Conservation (phyloP, 495 filamentous ascomycete species). For the Penicillium soppii region DNA sequence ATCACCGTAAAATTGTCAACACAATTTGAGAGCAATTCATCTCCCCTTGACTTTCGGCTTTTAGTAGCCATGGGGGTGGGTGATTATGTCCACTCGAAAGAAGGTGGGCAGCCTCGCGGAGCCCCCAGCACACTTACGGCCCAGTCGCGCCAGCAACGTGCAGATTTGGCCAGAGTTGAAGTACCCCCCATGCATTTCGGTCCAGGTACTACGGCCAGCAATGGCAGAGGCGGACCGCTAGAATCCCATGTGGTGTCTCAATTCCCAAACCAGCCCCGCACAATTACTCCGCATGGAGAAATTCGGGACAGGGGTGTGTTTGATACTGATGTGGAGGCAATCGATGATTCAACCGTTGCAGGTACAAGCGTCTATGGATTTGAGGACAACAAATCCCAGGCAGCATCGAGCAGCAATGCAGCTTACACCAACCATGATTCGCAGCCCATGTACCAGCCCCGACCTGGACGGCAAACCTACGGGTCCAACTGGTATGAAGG, state of each 20-base stretch:
- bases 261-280: constrained; percentile 13
- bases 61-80: constrained; percentile 40
- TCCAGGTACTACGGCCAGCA: constrained; percentile 12
- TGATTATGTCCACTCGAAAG: constrained; percentile 45
- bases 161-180: constrained; percentile 38
- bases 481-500: constrained; percentile 39
- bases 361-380: constrained; percentile 39
- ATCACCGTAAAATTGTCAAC: constrained; percentile 5
- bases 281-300: constrained; percentile 18
- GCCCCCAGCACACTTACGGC: constrained; percentile 22
- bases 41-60: neutral
- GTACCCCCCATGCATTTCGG: constrained; percentile 28
- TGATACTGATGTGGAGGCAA: constrained; percentile 47
- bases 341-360: constrained; percentile 48
- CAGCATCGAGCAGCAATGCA: constrained; percentile 18
- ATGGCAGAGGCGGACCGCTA: constrained; percentile 13
- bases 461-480: constrained; percentile 22
- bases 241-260: constrained; percentile 20
- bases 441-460: constrained; percentile 28
- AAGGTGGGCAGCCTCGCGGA: constrained; percentile 32
- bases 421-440: constrained; percentile 18
- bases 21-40: neutral
- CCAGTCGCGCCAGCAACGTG: constrained; percentile 32
- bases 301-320: constrained; percentile 42
- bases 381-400: constrained; percentile 34